Conservation (phyloP, 1,284 basidiomycete genomes). For the Irpex sp. region DNA sequence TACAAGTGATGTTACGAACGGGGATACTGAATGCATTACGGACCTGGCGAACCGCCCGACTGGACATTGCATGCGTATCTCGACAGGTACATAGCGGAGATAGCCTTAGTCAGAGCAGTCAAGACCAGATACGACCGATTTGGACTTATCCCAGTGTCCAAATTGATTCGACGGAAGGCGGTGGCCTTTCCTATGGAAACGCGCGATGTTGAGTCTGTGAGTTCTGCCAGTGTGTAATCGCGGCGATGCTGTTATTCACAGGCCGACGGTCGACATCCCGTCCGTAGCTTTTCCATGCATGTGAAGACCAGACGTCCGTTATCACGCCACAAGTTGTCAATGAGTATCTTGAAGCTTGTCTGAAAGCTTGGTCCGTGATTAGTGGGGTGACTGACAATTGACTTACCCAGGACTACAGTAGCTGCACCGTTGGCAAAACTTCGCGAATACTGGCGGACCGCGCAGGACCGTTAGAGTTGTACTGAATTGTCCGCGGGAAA, state of each 20-base stretch:
- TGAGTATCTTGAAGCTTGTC: not conserved
- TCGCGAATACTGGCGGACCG: not conserved
- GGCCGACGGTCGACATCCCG: not conserved
- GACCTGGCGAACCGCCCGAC: not conserved
- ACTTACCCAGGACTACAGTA: no score
- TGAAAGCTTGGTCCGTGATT: not conserved
- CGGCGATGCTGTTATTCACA: not conserved
- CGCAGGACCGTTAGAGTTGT: not conserved
- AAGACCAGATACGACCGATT: not conserved
- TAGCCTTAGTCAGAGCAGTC: not conserved
- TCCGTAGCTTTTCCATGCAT: not conserved
- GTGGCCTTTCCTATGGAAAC: not conserved
- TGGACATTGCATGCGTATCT: not conserved
- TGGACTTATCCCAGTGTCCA: not conserved
- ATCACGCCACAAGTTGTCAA: not conserved
- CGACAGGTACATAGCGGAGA: not conserved
- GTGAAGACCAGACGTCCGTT: not conserved
- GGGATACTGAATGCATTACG: not conserved
- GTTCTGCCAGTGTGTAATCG: not conserved
- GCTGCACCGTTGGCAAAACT: not conserved
- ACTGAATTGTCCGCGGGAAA: not conserved
- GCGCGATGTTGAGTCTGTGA: not conserved
- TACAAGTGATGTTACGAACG: not conserved
- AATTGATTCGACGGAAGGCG: not conserved
- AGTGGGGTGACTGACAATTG: not conserved